These are phyloP conservation scores for Lyophyllum semitale DNA, from an alignment of 768 basidiomycete genomes.

Conservation along the genomic window DNA sequence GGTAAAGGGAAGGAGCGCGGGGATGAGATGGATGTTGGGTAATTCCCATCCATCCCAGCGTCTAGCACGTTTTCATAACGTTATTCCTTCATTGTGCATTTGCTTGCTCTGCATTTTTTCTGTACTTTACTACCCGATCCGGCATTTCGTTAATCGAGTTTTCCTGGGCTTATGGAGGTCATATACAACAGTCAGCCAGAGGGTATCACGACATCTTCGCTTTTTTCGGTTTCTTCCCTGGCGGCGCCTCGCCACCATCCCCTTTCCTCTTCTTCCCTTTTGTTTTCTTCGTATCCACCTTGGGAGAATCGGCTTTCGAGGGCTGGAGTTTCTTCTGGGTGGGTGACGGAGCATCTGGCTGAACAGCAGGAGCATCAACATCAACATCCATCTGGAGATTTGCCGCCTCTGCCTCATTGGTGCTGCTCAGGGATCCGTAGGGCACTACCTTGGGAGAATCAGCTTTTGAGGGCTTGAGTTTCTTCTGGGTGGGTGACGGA, in stretches of 20 bases:
- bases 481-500: slow-evolving; percentile 9
- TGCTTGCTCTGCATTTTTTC: slow-evolving; percentile 15
- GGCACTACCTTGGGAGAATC: slow-evolving; percentile 37
- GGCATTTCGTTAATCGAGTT: slow-evolving; percentile 3
- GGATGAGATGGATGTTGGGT: slow-evolving; percentile 75
- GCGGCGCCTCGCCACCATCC: slow-evolving; percentile 23
- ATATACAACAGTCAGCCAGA: not conserved
- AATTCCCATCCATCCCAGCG: slow-evolving; percentile 19
- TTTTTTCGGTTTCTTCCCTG: slow-evolving; percentile 53
- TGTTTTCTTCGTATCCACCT: slow-evolving; percentile 29
- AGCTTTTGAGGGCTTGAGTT: slow-evolving; percentile 10
- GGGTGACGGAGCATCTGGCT: not conserved
- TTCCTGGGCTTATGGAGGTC: not conserved
- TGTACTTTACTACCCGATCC: not conserved
- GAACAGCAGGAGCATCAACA: not conserved
- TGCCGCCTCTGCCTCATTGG: slow-evolving; percentile 22
- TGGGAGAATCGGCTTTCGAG: slow-evolving; percentile 11
- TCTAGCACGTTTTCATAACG: slow-evolving; percentile 9
- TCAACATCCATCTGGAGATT: slow-evolving; percentile 23
- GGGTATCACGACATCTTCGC: slow-evolving; percentile 29
- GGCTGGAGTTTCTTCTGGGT: slow-evolving; percentile 11
- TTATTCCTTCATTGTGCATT: slow-evolving; percentile 21
- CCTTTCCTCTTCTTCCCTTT: slow-evolving; percentile 54
- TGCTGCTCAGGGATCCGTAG: slow-evolving; percentile 47
- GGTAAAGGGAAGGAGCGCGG: slow-evolving; percentile 52